Evolutionary conservation across 257 asterid species (phyloP).

Genomic region (Nicotiana otophora): DNA sequence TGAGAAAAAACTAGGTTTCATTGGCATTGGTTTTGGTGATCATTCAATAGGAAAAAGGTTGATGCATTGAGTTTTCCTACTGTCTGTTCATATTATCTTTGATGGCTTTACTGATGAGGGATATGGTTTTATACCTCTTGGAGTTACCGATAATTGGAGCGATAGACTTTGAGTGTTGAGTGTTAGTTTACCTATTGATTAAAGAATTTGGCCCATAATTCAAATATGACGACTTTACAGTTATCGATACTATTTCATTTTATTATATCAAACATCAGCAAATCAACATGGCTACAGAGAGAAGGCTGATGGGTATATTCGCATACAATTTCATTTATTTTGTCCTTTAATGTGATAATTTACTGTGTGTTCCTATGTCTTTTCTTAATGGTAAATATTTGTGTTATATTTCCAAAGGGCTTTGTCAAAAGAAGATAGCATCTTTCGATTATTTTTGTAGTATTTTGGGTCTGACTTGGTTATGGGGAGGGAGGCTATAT

Average conservation of each 20-base stretch:
- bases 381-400: constrained; percentile 1
- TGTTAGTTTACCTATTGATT: background rate
- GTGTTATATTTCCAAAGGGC: background rate
- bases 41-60: background rate
- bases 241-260: background rate
- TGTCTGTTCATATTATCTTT: background rate
- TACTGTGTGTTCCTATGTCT: background rate
- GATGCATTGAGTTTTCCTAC: background rate
- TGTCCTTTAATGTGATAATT: background rate
- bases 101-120: background rate
- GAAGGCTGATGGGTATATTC: background rate
- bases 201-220: background rate
- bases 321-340: background rate
- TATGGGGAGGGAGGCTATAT: background rate
- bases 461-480: background rate
- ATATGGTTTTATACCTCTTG: background rate
- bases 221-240: background rate
- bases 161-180: background rate
- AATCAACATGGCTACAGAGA: background rate
- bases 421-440: background rate
- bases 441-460: background rate
- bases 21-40: background rate
- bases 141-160: background rate
- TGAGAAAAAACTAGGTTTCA: background rate
- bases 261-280: background rate